Evolutionary conservation across 441 rosid species (phyloP), one percentile per base, ranked within the genome.

Genomic region (Omphalea diandra): DNA sequence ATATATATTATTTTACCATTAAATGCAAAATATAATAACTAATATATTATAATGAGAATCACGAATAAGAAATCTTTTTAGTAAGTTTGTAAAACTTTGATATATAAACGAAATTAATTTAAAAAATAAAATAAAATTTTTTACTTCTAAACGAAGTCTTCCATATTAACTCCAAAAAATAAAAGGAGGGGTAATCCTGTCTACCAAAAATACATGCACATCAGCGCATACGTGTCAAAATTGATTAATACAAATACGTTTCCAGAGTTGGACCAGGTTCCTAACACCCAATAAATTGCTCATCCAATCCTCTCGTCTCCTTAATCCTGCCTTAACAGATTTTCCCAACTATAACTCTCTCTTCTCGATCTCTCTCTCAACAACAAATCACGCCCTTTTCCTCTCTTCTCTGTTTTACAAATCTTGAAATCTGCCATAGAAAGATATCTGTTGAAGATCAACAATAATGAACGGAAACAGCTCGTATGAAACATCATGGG

Each of bases 401-500:
- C n/a, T 7, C 3, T 24, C 32, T 35, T 12, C 26, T 9, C 12
- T 57, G 20, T 33, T 61, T n/a, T n/a, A n/a, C n/a, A n/a, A n/a
- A n/a, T n/a, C n/a, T n/a, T n/a, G n/a, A n/a, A n/a, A n/a, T n/a
- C n/a, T n/a, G n/a, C n/a, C n/a, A n/a, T n/a, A n/a, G n/a, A n/a
- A n/a, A n/a, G n/a, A n/a, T n/a, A n/a, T n/a, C n/a, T n/a, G n/a
- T 2, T 18, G 26, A 4, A 59, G 47, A 11, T 24, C 31, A n/a
- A 18, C 44, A 50, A 68, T 4, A 12, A 82, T 79, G 85, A 82
- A 67, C 31, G 73, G 73, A 14, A 59, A 69, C 77, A 55, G 61
- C 26, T 76, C 88, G 15, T 53, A 85, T 26, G 93, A 85, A 44
- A 65, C 90, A 63, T 85, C 97, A 5, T 91, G 95, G 97, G 95